These are phyloP conservation scores for Terfezia boudieri DNA, from an alignment of 495 filamentous ascomycete genomes.

Conservation along the genomic window DNA sequence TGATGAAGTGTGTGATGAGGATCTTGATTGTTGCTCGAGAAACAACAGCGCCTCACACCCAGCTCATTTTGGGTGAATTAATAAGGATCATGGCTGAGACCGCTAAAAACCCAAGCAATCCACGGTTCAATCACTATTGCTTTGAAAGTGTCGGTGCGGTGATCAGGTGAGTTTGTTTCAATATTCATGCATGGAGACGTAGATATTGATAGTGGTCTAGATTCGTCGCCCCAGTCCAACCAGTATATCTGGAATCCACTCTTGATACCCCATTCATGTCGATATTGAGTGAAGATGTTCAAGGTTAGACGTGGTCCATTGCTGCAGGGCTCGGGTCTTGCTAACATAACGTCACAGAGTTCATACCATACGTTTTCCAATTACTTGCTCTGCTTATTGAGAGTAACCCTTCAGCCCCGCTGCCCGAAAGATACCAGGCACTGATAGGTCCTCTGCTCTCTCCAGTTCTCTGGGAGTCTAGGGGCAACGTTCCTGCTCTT, in stretches of 20 bases:
- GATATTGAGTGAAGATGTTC: conserved; percentile 57
- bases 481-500: conserved; percentile 80
- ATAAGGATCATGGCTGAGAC: conserved; percentile 75
- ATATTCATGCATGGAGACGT: not conserved
- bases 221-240: conserved; percentile 44
- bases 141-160: conserved; percentile 95
- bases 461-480: conserved; percentile 64
- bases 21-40: conserved; percentile 84
- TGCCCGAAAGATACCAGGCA: conserved; percentile 54
- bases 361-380: conserved; percentile 91
- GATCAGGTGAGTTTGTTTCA: conserved; percentile 33
- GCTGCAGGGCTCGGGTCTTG: not conserved
- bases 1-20: conserved; percentile 96
- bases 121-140: conserved; percentile 93
- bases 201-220: conserved; percentile 20
- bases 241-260: conserved; percentile 48
- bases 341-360: conserved; percentile 34
- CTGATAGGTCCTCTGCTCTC: conserved; percentile 52
- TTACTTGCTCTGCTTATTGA: conserved; percentile 77
- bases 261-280: conserved; percentile 56
- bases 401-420: conserved; percentile 44
- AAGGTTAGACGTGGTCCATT: conserved; percentile 30
- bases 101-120: conserved; percentile 84
- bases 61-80: conserved; percentile 52
- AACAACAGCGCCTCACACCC: conserved; percentile 41